phyloP scores from a whole-genome alignment of 2,329 filamentous ascomycete species.

The Aspergillus persii region DNA sequence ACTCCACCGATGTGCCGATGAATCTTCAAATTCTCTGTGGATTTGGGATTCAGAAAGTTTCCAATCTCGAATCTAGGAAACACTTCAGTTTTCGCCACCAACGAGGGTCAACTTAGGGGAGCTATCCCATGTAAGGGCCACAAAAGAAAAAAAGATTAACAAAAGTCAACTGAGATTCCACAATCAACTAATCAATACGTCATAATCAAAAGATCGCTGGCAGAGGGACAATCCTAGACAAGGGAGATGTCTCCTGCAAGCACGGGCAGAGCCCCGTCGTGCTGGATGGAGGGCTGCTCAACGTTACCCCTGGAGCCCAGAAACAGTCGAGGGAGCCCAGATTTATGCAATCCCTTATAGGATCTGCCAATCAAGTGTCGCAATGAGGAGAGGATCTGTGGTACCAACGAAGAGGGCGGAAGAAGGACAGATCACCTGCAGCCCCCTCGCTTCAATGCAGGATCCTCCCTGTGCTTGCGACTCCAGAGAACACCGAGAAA shows the following conservation, averaged over 20 bases:
- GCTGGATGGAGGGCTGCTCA: not conserved
- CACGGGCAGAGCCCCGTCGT: not conserved
- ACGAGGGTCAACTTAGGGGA: not conserved
- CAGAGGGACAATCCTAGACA: not conserved
- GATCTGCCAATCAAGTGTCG: not conserved
- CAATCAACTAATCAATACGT: not conserved
- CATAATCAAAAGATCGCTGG: not conserved
- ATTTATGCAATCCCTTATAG: not conserved
- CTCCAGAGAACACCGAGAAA: conserved; percentile 5
- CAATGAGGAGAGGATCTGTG: not conserved
- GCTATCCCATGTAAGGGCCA: not conserved
- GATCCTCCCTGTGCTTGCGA: conserved; percentile 1
- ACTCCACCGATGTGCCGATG: not conserved
- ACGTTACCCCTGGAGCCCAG: not conserved
- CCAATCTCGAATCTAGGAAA: not conserved
- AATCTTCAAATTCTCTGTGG: not conserved
- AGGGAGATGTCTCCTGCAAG: not conserved
- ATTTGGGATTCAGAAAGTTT: not conserved
- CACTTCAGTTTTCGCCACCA: not conserved
- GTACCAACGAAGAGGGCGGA: not conserved
- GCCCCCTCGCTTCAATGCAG: conserved; percentile 14
- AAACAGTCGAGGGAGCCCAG: not conserved
- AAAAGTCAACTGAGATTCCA: not conserved
- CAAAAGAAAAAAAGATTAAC: not conserved
- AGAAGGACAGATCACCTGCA: conserved; percentile 12